Evolutionary conservation across 176 grass and related monocot genomes (phyloP), one percentile per base, ranked within the genome.

Genomic region (Paspalum notatum): DNA sequence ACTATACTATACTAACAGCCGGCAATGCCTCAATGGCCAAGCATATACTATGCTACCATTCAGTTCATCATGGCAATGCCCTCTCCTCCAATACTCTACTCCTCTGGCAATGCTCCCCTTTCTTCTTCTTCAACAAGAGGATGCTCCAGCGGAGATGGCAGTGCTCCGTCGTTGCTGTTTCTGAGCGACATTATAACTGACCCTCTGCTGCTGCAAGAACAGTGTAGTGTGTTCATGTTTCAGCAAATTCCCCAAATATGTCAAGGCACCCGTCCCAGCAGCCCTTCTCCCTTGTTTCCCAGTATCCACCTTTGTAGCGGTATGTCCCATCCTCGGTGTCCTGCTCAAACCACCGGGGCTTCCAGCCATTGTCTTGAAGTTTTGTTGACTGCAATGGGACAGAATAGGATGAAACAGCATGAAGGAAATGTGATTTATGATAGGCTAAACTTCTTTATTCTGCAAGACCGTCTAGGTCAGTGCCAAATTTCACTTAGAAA

Each of bases 331-430:
- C 84, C 71, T 80, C 44, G 0, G 18, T 0, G 4, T 87, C 80
- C 71, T 77, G 78, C 78, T 67, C 13, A 18, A 94, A 94, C 92
- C 92, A 94, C 70, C 55, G 73, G 7, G 92, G 86, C 24, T 87
- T 85, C 92, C 92, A 94, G 22, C 92, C 92, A 55, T 80, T 89
- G 42, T 91, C 89, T 79, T 94, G 89, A 71, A 94, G 82, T 79
- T 89, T 89, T 12, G 80, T 89, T 2, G 92, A 86, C 92, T 94
- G 83, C 58, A 42, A 13, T 62, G 24, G 48, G 47, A 60, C 43
- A 51, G 5, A 74, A 8, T 49, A 3, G 14, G 10, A 67, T 67
- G 66, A 72, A 58, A 71, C 69, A 11, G 37, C n/a, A 41, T 64
- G 11, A 48, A 2, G 17, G 51, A 7, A 4, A 56, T 12, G 64